phyloP scores from a whole-genome alignment of 1,284 basidiomycete genomes.

The Irpex sp. region DNA sequence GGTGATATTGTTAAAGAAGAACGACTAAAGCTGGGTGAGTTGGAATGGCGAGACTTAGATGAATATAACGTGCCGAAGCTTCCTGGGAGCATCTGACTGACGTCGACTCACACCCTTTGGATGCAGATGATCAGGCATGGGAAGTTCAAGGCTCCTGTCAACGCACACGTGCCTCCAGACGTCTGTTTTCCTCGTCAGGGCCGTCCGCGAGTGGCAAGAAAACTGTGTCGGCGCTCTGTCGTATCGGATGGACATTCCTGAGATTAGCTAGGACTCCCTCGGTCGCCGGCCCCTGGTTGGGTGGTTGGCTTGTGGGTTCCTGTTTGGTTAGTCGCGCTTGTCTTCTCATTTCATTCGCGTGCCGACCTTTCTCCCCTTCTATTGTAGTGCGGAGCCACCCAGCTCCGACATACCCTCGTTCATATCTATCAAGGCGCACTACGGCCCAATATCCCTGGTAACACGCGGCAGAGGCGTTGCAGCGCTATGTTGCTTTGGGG shows the following conservation, averaged over 20 bases:
- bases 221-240: background rate
- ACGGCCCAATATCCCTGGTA: background rate
- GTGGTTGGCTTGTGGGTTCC: background rate
- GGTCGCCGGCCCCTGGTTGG: background rate
- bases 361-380: constrained; percentile 2
- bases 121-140: constrained; percentile 1
- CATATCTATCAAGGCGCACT: background rate
- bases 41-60: background rate
- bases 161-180: background rate
- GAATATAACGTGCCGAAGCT: background rate
- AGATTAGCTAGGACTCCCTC: background rate
- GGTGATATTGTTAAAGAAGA: background rate
- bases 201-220: background rate
- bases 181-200: constrained; percentile 1
- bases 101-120: constrained; percentile 10
- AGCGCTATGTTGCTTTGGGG: background rate
- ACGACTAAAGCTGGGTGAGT: background rate
- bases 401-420: background rate
- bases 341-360: background rate
- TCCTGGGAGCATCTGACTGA: constrained; percentile 12
- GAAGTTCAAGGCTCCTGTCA: background rate
- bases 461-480: constrained; percentile 6
- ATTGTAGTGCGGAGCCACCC: background rate
- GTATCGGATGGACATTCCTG: background rate
- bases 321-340: background rate